Base-by-base conservation (phyloP, 106 monocot genomes). In the Dioscorea dumetorum region DNA sequence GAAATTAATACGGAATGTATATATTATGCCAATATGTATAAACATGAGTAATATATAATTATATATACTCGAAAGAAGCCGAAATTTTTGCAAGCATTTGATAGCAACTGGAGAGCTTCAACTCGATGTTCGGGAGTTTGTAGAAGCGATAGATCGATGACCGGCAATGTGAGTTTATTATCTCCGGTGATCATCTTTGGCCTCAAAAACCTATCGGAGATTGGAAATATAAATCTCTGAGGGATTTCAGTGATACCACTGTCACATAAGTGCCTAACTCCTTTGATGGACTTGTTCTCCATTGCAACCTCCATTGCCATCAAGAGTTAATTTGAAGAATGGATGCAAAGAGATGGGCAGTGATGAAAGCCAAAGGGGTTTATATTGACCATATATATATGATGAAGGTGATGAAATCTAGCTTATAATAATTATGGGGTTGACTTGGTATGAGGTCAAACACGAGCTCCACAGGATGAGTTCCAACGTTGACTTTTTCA, bases 61-160 rank as follows among this genome's bases (percentile, higher is more conserved):
- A 12, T 0, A 14, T 31, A 22, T 74, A 85, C 90, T 79, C 84
- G 90, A 57, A 91, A 91, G 86, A 91, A 91, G 16, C 90, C 90
- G 34, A 73, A 79, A 0, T 86, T 79, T n/a, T 71, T 23, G 62
- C 90, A 91, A 15, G 90, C 86, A 11, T 69, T 60, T 0, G 63
- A 70, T 11, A 91, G 19, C 4, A 70, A 68, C 0, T 67, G 8
- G 10, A 91, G 73, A 5, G 63, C 77, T 23, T 64, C 68, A 20
- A 53, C 3, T 17, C 79, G 70, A 5, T 34, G 17, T 8, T 41
- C 0, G 10, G 83, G 48, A 17, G 63, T 52, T 0, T 7, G 61
- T 20, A 87, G 59, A 50, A 35, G 78, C 0, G 74, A 31, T 17
- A 91, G 67, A 56, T 91, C 90, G 41, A 91, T 67, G 59, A 79